A percentile compares a stretch with the other conserved stretches of the same genome.
These are phyloP conservation scores for Heterobasidion irregulare DNA, from an alignment of 1,284 basidiomycete genomes.

Conservation along the genomic window DNA sequence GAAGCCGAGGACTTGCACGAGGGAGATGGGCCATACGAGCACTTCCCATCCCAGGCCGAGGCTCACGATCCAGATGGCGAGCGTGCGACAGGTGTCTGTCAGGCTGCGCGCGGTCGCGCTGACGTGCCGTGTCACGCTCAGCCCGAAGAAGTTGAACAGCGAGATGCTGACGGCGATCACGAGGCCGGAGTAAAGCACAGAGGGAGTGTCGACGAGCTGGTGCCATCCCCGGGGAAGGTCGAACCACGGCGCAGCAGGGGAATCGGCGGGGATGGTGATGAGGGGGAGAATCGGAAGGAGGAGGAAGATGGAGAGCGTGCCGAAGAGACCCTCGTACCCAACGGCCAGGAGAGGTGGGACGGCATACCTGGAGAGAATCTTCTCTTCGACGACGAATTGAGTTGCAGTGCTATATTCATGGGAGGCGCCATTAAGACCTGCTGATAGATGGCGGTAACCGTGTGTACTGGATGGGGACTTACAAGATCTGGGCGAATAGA, in stretches of 20 bases:
- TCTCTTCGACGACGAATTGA: constrained; percentile 95
- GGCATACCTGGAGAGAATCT: constrained; percentile 83
- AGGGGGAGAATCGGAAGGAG: constrained; percentile 62
- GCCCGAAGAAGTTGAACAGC: constrained; percentile 94
- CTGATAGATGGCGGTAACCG: constrained; percentile 4
- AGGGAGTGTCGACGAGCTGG: constrained; percentile 78
- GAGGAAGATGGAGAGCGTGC: constrained; percentile 68
- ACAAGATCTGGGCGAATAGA: constrained; percentile 96
- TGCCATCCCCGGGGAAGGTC: constrained; percentile 86
- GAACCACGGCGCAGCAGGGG: constrained; percentile 67
- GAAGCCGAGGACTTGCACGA: constrained; percentile 88
- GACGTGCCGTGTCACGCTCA: constrained; percentile 87
- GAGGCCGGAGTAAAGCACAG: constrained; percentile 72
- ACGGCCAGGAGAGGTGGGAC: constrained; percentile 93
- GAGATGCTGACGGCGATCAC: constrained; percentile 81
- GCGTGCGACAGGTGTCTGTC: constrained; percentile 93
- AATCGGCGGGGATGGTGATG: constrained; percentile 31
- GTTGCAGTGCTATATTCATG: constrained; percentile 60
- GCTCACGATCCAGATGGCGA: constrained; percentile 88
- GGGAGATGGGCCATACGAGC: constrained; percentile 74
- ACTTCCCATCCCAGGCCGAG: constrained; percentile 90
- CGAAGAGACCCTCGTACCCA: constrained; percentile 92
- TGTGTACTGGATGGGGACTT: constrained; percentile 24
- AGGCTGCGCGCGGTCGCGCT: constrained; percentile 85
- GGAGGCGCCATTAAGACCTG: neutral